Base-by-base conservation (phyloP, 2,329 filamentous ascomycete genomes). In the Colletotrichum karsti region DNA sequence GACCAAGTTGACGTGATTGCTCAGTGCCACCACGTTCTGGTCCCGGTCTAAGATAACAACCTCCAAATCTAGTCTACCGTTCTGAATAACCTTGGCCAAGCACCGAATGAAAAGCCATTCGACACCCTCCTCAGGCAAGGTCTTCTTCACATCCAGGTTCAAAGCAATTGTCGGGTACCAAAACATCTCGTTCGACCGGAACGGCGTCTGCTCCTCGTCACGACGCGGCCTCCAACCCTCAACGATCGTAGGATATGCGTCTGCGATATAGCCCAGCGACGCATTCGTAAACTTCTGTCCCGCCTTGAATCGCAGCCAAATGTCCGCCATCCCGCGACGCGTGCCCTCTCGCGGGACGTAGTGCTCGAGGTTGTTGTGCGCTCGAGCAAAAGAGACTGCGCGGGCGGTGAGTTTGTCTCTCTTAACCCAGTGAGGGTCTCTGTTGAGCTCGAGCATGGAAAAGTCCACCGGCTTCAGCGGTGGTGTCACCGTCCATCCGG, bases 91-190 rank as follows among this genome's bases (percentile, higher is more conserved):
- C 78, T 93, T 94, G 5, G 89, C 84, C 61, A 87, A 84, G 12
- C 91, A 84, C 33, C 92, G 84, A 42, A 90, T 82, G 73, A 91
- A 91, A 59, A 97, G 75, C 90, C 92, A 96, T 76, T 93, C 90
- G 1, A 89, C 88, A 0, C 93, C 93, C 44, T 88, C 87, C 4
- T 81, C 79, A 0, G 92, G 92, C 48, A 97, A 76, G 7, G 84
- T 77, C 76, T 91, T 93, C 82, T 95, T 96, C 41, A 94, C 82
- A 70, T 97, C 93, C 22, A 97, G 74, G 75, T 93, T 94, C 75
- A 96, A 79, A 18, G 90, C 81, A 2, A 97, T 78, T 0, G 93
- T 97, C 0, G 92, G 92, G 76, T 93, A 94, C 93, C 92, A 94
- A 72, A 88, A 89, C 6, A 77, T 72, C 8, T 77, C 75, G 51